These are phyloP conservation scores for Chamaenerion angustifolium DNA, from an alignment of 345 rosid genomes.

Conservation along the genomic window DNA sequence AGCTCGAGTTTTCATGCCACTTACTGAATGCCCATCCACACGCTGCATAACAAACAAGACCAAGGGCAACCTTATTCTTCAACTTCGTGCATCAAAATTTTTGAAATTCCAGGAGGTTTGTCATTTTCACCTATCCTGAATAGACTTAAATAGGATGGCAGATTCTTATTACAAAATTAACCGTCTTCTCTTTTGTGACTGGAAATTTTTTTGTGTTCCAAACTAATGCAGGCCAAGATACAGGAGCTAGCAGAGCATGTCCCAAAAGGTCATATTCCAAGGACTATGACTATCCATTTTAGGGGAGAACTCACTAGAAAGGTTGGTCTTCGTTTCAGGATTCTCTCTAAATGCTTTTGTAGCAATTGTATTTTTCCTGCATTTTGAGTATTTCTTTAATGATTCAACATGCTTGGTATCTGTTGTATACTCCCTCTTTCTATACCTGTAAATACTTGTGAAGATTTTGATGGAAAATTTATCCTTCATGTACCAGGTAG, in stretches of 20 bases:
- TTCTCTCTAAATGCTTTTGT: not conserved
- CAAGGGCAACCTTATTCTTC: slow-evolving; percentile 86
- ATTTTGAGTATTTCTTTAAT: too few relatives aligned
- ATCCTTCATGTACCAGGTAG: slow-evolving; percentile 29
- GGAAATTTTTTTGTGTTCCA: not conserved
- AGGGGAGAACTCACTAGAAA: slow-evolving; percentile 97
- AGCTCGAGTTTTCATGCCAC: slow-evolving; percentile 87
- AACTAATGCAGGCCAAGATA: slow-evolving; percentile 70
- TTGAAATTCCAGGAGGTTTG: slow-evolving; percentile 92
- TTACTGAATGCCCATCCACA: slow-evolving; percentile 70
- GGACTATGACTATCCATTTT: slow-evolving; percentile 90
- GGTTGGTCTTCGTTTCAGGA: slow-evolving; percentile 23
- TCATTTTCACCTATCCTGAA: not conserved
- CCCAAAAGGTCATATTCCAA: slow-evolving; percentile 95
- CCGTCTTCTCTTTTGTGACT: not conserved
- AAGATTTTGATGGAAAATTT: too few relatives aligned
- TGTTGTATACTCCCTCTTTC: too few relatives aligned
- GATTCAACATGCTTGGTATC: too few relatives aligned
- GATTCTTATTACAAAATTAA: slow-evolving; percentile 5
- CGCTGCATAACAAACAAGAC: slow-evolving; percentile 51
- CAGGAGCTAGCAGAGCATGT: slow-evolving; percentile 98
- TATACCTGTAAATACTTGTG: too few relatives aligned
- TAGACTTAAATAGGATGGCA: not conserved
- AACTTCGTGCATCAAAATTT: slow-evolving; percentile 95
- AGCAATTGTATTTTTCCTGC: too few relatives aligned